Percentiles rank a stretch among this genome's conserved stretches.
phyloP scores from a whole-genome alignment of 2,329 filamentous ascomycete genomes.

The Elsinoe arachidis region DNA sequence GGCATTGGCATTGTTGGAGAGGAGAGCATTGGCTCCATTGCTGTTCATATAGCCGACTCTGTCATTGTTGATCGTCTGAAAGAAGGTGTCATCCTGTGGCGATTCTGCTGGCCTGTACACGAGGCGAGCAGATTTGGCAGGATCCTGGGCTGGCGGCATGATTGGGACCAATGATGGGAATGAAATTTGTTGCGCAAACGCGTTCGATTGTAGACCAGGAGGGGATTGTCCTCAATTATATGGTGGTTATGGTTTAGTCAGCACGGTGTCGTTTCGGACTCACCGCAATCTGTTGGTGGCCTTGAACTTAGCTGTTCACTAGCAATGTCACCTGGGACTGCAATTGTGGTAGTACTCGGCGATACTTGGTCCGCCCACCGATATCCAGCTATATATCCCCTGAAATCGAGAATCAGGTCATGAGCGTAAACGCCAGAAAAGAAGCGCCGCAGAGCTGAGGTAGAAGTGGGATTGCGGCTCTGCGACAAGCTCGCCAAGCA shows the following conservation, averaged over 20 bases:
- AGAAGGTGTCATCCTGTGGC: conserved; percentile 25
- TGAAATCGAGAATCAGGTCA: too few species aligned
- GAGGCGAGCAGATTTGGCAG: conserved; percentile 20
- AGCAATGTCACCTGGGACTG: too few species aligned
- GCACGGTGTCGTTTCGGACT: too few species aligned
- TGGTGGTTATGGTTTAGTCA: not conserved
- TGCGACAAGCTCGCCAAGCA: not conserved
- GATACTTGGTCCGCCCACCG: too few species aligned
- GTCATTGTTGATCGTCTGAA: conserved; percentile 6
- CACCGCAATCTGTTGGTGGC: too few species aligned
- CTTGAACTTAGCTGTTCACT: too few species aligned
- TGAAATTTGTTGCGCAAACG: not conserved
- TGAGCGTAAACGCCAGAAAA: too few species aligned
- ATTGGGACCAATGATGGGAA: not conserved
- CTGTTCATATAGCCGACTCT: conserved; percentile 5
- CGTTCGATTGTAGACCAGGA: not conserved
- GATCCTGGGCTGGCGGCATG: not conserved
- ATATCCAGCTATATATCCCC: too few species aligned
- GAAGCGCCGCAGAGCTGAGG: not conserved
- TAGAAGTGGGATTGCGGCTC: not conserved
- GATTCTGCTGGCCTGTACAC: conserved; percentile 31
- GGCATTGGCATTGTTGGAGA: not conserved
- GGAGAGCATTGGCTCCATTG: not conserved
- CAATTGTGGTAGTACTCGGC: too few species aligned
- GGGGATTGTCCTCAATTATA: too few species aligned